Evolutionary conservation across 2,329 filamentous ascomycete species (phyloP).

Genomic region (Geoglossum cookeanum): DNA sequence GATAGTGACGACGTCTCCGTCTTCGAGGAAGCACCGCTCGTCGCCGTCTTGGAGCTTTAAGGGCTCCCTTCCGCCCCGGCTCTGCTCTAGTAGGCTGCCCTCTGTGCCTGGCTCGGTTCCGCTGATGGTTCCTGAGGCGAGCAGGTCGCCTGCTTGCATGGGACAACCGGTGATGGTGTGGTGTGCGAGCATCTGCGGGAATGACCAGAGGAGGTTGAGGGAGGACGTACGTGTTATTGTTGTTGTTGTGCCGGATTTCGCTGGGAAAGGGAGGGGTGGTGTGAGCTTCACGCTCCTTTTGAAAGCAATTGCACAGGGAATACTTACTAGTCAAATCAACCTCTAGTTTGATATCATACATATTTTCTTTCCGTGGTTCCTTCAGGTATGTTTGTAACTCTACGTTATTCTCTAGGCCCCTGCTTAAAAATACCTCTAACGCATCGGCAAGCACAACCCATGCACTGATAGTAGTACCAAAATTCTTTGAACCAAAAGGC

Average conservation of each 20-base stretch:
- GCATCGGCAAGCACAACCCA: slow-evolving; percentile 67
- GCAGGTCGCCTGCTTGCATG: slow-evolving; percentile 51
- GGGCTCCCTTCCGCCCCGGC: slow-evolving; percentile 44
- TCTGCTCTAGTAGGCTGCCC: slow-evolving; percentile 57
- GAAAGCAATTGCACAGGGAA: background rate
- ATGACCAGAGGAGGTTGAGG: slow-evolving; percentile 58
- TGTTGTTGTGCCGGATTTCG: slow-evolving; percentile 30
- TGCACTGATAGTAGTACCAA: slow-evolving; percentile 55
- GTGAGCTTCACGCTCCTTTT: background rate
- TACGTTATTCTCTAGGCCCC: slow-evolving; percentile 34
- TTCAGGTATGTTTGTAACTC: slow-evolving; percentile 42
- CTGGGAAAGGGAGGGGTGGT: slow-evolving; percentile 11
- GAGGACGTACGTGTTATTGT: slow-evolving; percentile 42
- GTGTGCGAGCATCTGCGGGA: slow-evolving; percentile 66
- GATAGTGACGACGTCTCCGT: slow-evolving; percentile 52
- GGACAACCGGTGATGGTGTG: slow-evolving; percentile 60
- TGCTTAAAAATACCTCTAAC: slow-evolving; percentile 44
- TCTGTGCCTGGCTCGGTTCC: slow-evolving; percentile 37
- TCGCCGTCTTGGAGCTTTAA: slow-evolving; percentile 44
- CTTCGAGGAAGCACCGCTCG: slow-evolving; percentile 50
- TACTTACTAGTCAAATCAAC: slow-evolving; percentile 40
- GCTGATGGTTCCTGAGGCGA: slow-evolving; percentile 64
- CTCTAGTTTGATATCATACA: slow-evolving; percentile 51
- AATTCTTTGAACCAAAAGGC: slow-evolving; percentile 72
- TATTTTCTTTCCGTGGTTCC: slow-evolving; percentile 36